Evolutionary conservation across 106 monocot species (phyloP), one percentile per base, ranked within the genome.

Genomic region (Allium fistulosum): DNA sequence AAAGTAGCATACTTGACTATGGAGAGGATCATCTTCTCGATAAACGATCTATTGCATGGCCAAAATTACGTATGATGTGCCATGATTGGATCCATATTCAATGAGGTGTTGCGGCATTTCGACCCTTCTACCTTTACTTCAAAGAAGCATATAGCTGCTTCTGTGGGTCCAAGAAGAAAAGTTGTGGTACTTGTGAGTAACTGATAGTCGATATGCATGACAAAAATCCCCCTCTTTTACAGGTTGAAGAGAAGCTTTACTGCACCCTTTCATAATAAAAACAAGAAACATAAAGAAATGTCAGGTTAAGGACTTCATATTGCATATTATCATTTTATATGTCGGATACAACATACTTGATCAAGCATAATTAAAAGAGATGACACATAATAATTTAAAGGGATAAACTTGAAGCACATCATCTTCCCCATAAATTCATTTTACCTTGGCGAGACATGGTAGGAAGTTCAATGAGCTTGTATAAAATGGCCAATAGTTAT

Each of bases 181-280:
- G 73, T 9, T 63, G 89, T 81, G 57, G 48, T 84, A 59, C 94
- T 89, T 48, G 82, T 83, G 2, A 87, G 84, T 14, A 50, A 49
- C 46, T 52, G 45, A 55, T 74, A 75, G 69, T 80, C 75, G 53
- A 89, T 58, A 80, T 89, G 89, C 82, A 89, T 89, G 15, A 74
- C 89, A 70, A 89, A 82, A 5, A 89, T 89, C 89, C 9, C 86
- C 87, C 59, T 94, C 94, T 63, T 94, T 86, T 64, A 86, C 94
- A 68, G 91, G 91, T 82, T 91, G 63, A 91, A 91, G 77, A 91
- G 56, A 49, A 91, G 87, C 63, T 70, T 84, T 69, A 91, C 91
- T n/a, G 91, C 87, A 56, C 91, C 91, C 91, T 91, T 76, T 27
- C 65, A 73, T 49, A 61, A 11, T 63, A 49, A 69, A 73, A 26